Evolutionary conservation across 345 rosid species (phyloP).

Genomic region (Eutrema heterophyllum): DNA sequence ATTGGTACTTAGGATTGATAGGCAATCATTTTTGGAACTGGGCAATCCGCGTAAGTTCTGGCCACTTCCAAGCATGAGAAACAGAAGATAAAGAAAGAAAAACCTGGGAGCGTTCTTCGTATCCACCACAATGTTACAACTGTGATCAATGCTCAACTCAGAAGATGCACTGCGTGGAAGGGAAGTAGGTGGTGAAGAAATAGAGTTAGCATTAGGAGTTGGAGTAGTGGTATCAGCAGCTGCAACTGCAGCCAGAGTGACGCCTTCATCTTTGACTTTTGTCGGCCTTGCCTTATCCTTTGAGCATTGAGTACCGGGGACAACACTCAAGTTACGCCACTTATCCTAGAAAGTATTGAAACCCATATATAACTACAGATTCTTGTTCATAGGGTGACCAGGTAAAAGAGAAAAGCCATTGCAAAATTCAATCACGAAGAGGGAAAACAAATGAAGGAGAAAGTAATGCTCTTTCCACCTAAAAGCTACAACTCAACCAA

Average conservation of each 20-base stretch:
- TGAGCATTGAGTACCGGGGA: slow-evolving; percentile 36
- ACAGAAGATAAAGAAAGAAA: background rate
- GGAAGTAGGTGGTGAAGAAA: background rate
- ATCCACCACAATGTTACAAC: slow-evolving; percentile 15
- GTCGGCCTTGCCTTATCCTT: slow-evolving; percentile 53
- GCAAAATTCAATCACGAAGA: background rate
- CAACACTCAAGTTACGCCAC: slow-evolving; percentile 81
- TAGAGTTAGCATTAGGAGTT: background rate
- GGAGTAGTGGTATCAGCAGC: background rate
- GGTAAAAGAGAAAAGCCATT: background rate
- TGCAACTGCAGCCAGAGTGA: background rate
- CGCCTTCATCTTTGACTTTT: slow-evolving; percentile 40
- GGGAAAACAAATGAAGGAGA: background rate
- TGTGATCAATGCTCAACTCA: slow-evolving; percentile 14
- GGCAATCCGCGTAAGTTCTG: background rate
- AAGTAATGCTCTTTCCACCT: background rate
- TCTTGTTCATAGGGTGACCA: background rate
- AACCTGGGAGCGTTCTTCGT: slow-evolving; percentile 31
- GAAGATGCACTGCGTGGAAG: slow-evolving; percentile 16
- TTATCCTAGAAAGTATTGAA: slow-evolving; percentile 52
- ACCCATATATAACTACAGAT: background rate
- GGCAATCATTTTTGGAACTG: background rate
- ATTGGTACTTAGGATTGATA: background rate
- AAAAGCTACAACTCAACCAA: background rate
- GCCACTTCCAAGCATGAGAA: background rate